Base-by-base conservation (phyloP, 352 stramenopile genomes). In the Pythium sukuiense region DNA sequence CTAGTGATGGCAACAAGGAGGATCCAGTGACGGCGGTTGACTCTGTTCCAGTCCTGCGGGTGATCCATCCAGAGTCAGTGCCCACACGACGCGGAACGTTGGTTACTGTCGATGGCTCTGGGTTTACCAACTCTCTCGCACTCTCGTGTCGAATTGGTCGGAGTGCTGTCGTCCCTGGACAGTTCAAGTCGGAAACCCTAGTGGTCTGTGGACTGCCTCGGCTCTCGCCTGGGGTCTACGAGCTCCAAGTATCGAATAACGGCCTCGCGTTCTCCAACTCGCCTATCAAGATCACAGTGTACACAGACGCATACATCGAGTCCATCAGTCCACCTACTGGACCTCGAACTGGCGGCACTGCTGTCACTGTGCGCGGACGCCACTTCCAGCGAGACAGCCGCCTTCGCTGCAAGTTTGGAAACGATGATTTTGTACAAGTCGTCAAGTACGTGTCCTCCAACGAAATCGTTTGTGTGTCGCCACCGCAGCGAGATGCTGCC, bases 121-220 rank as follows among this genome's bases (percentile, higher is more conserved):
- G 88, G 9, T 98, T 99, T 55, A 56, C 71, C 1, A 87, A 94
- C 50, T 84, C 81, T 6, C 48, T 82, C 52, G 73, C 83, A 11
- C 69, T 98, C 12, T 67, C 72, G 49, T 98, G 92, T 69, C 79
- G 76, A n/a, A 97, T 98, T 73, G 94, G 92, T 35, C 59, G 67
- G 0, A 71, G 65, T 18, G 54, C 81, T 2, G 20, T 70, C 56
- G 71, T 90, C 4, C 39, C 60, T 16, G 89, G 72, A 16, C 70
- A 72, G 13, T 96, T 80, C 50, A 65, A 89, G 24, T 88, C 77
- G 3, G 11, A 72, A 4, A 49, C 69, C 14, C 61, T 80, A 20
- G 61, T 97, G 1, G 33, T 78, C n/a, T 98, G 92, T 55, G 49
- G 61, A 26, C 62, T 87, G 3, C 91, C 89, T 12, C 75, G 80